Percentiles rank a stretch among this genome's conserved stretches.
Evolutionary conservation across 192 early-diverging fungal species (phyloP).

Genomic region (Coemansia sp.): DNA sequence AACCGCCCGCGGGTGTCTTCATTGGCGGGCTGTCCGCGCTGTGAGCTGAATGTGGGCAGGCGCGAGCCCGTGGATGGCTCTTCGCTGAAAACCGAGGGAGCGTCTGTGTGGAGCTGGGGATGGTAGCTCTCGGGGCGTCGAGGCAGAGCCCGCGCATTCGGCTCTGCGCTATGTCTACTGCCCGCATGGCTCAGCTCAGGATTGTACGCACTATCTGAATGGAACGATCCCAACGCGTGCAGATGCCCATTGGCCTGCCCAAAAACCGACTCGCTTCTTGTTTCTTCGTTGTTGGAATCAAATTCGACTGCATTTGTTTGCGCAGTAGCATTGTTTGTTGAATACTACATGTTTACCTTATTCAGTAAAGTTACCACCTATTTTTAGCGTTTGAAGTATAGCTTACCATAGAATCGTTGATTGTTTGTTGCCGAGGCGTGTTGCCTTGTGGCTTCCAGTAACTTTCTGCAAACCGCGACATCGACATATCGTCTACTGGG

Average conservation of each 20-base stretch:
- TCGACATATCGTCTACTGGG: constrained; percentile 19
- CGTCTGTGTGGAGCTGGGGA: background rate
- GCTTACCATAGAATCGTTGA: background rate
- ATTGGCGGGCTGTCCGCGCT: constrained; percentile 2
- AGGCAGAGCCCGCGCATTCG: constrained; percentile 8
- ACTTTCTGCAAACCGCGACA: constrained; percentile 32
- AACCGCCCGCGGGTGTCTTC: constrained; percentile 11
- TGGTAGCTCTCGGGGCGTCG: constrained; percentile 36
- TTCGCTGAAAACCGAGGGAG: constrained; percentile 1
- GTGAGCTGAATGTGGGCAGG: constrained; percentile 32
- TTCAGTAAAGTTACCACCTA: too few species aligned
- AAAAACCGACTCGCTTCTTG: background rate
- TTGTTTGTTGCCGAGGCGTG: constrained; percentile 5
- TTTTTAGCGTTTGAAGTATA: too few species aligned
- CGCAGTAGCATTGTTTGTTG: background rate
- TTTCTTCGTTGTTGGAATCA: constrained; percentile 1
- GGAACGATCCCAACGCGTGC: constrained; percentile 14
- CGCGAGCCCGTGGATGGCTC: background rate
- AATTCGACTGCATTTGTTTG: constrained; percentile 1
- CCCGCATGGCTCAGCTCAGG: constrained; percentile 15
- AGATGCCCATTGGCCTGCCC: background rate
- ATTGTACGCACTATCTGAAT: constrained; percentile 22
- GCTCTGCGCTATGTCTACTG: background rate
- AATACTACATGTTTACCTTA: too few species aligned
- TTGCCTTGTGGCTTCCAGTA: constrained; percentile 24